Percentiles rank a stretch among this genome's conserved stretches.
These are phyloP conservation scores for Agaricus sinodeliciosus DNA, from an alignment of 768 basidiomycete species.

Conservation along the genomic window DNA sequence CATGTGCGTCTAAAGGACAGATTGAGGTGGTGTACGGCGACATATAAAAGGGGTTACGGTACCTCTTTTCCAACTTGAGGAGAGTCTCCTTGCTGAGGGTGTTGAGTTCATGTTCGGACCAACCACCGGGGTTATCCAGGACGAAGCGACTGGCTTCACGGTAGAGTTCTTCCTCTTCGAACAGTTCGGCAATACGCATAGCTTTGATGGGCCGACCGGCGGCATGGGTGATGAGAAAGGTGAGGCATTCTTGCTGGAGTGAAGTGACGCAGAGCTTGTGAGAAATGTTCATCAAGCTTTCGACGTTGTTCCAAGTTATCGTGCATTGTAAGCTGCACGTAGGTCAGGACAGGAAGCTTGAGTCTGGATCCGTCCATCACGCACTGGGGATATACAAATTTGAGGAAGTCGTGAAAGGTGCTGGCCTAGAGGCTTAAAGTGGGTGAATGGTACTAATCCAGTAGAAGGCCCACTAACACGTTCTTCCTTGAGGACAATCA, in stretches of 20 bases:
- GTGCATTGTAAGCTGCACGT: conserved; percentile 72
- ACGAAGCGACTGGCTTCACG: conserved; percentile 89
- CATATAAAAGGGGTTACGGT: conserved; percentile 12
- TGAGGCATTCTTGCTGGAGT: conserved; percentile 75
- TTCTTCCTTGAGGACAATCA: conserved; percentile 88
- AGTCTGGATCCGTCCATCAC: conserved; percentile 18
- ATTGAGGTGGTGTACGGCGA: not conserved
- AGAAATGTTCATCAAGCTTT: conserved; percentile 84
- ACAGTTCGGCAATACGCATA: conserved; percentile 85
- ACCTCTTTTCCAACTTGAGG: conserved; percentile 86
- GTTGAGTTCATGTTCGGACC: conserved; percentile 72
- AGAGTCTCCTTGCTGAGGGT: conserved; percentile 79
- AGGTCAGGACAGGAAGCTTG: not conserved
- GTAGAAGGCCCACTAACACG: conserved; percentile 35
- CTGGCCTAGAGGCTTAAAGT: conserved; percentile 40
- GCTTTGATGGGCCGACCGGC: conserved; percentile 92
- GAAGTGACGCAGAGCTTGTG: conserved; percentile 83
- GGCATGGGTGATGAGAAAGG: conserved; percentile 87
- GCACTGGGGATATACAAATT: conserved; percentile 91
- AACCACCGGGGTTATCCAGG: conserved; percentile 86
- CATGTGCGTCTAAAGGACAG: conserved; percentile 62
- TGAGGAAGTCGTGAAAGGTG: conserved; percentile 91
- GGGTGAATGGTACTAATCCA: not conserved
- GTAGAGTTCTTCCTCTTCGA: conserved; percentile 86
- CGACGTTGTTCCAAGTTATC: conserved; percentile 94